These are phyloP conservation scores for Lojkania enalia DNA, from an alignment of 2,329 filamentous ascomycete species.

Conservation along the genomic window DNA sequence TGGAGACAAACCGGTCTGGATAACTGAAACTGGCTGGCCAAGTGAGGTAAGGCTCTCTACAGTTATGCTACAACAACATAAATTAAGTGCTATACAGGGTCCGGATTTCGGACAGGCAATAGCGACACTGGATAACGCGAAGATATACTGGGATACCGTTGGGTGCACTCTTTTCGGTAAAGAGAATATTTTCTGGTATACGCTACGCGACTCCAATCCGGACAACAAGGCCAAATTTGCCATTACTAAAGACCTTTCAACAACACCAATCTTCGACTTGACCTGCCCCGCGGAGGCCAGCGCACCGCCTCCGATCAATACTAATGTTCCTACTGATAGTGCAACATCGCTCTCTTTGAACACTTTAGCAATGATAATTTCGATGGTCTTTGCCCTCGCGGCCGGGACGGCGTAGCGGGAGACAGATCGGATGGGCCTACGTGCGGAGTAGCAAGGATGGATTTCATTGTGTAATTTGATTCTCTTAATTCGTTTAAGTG, in stretches of 20 bases:
- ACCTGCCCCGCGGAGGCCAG: slow-evolving; percentile 47
- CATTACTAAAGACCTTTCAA: slow-evolving; percentile 58
- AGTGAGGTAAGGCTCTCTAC: no score
- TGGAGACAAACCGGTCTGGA: slow-evolving; percentile 41
- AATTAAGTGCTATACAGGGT: not conserved
- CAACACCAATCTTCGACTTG: slow-evolving; percentile 57
- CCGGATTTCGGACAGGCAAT: slow-evolving; percentile 32
- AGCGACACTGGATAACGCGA: slow-evolving; percentile 35
- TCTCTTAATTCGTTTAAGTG: no score
- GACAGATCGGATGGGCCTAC: no score
- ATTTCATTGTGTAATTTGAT: no score
- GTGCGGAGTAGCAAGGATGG: no score
- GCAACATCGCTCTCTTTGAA: no score
- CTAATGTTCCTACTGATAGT: no score
- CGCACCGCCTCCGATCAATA: slow-evolving; percentile 21
- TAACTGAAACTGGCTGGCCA: slow-evolving; percentile 47
- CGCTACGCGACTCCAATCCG: slow-evolving; percentile 51
- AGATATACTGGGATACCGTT: slow-evolving; percentile 39
- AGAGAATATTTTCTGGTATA: slow-evolving; percentile 43
- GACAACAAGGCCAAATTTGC: slow-evolving; percentile 63
- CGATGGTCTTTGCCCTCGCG: no score
- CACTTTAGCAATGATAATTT: no score
- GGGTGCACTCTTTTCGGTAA: slow-evolving; percentile 39
- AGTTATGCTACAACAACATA: no score
- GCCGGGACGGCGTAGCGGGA: no score